Evolutionary conservation across 2,329 filamentous ascomycete genomes (phyloP), one percentile per base, ranked within the genome.

Genomic region (Pyrenochaeta sp.): DNA sequence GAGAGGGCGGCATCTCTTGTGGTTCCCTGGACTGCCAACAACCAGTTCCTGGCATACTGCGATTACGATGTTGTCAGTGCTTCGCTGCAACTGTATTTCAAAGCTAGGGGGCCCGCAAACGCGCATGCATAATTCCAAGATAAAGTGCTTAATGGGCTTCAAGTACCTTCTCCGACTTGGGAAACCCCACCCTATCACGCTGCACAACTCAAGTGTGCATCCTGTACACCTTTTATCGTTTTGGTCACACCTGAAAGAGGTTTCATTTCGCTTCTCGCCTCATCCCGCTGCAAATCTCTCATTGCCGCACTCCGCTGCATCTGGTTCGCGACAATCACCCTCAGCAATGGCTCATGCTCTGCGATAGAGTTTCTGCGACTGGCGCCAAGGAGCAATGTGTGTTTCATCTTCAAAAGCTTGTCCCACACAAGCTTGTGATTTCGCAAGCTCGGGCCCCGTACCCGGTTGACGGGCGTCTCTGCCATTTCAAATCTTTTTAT

Each of bases 391-490:
- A 31, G 45, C 21, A 44, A 41, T 48, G 37, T 21, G 36, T 54
- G 51, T 51, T 54, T 54, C 51, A 58, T 12, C 17, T 54, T 45
- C 17, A 11, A 36, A 54, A 51, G 49, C 53, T 49, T 53, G 29
- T 40, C 32, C 39, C 48, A 44, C 52, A 51, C 32, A 48, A 40
- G 43, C 33, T 32, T 33, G 33, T 29, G 29, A 30, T 30, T 35
- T 4, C 27, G 18, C 12, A 10, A 7, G 39, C 4, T 17, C 41
- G n/a, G n/a, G 10, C n/a, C 18, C 27, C 11, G 9, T 39, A 21
- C 20, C 36, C 20, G n/a, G 2, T 23, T 11, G 14, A 23, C 4
- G 14, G 18, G 7, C 10, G 17, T 15, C 7, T 36, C 36, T n/a
- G 17, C 9, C 21, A n/a, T 39, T 27, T 2, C 23, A 27, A 27